A percentile compares a stretch with the other conserved stretches of the same genome.
Conservation (phyloP, 345 rosid species). For the Eucalyptus camaldulensis region DNA sequence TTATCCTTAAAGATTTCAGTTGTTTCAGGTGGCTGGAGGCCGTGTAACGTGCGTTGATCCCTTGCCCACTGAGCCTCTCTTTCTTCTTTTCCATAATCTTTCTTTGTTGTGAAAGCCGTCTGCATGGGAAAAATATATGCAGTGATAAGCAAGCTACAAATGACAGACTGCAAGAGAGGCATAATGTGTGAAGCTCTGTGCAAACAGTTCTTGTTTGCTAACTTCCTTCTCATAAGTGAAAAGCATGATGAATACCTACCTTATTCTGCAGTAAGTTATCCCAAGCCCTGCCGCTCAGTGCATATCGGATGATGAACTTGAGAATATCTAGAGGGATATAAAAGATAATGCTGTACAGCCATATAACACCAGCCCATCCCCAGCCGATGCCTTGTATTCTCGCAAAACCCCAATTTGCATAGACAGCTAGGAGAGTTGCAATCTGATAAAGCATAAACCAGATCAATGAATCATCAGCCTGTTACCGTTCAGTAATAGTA, state of each 20-base stretch:
- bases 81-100: conserved; percentile 73
- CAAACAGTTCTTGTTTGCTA: neutral
- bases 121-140: neutral
- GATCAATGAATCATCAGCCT: neutral
- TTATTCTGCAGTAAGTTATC: conserved; percentile 63
- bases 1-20: conserved; percentile 42
- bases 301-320: conserved; percentile 58
- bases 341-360: conserved; percentile 70
- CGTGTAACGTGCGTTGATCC: conserved; percentile 80
- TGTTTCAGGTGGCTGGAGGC: conserved; percentile 44
- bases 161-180: neutral
- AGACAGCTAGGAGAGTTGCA: conserved; percentile 77
- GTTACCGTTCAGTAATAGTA: neutral
- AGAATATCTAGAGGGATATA: conserved; percentile 74
- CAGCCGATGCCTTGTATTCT: conserved; percentile 62
- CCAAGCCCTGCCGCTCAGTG: conserved; percentile 84
- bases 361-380: conserved; percentile 95
- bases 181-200: neutral
- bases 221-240: neutral
- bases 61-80: conserved; percentile 91
- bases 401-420: conserved; percentile 68
- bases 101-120: conserved; percentile 94
- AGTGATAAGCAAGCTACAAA: neutral
- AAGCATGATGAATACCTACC: conserved; percentile 13
- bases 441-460: conserved; percentile 14